These are phyloP conservation scores for Phytophthora podocarpi DNA, from an alignment of 352 stramenopile species.

Conservation along the genomic window DNA sequence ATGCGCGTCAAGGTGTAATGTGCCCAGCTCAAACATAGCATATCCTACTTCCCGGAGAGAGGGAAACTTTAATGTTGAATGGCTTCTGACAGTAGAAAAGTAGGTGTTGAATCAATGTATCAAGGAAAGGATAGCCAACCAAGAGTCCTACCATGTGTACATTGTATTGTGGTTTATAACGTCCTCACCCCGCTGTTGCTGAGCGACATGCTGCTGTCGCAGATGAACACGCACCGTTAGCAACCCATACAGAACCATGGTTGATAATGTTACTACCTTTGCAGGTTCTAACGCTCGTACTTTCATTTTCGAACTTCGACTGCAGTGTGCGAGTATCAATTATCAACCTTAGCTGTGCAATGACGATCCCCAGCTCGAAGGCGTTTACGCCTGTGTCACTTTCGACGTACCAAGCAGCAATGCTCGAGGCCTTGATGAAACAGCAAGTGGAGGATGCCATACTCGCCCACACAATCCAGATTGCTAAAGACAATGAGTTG, in stretches of 20 bases:
- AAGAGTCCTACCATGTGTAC: conserved; percentile 11
- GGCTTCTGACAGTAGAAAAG: no score
- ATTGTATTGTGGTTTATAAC: conserved; percentile 15
- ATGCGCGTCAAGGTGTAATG: no score
- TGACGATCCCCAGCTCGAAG: conserved; percentile 4
- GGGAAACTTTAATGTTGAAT: no score
- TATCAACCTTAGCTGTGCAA: conserved; percentile 23
- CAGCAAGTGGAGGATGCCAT: conserved; percentile 53
- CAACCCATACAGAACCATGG: neutral
- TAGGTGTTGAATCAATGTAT: no score
- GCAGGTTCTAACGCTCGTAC: neutral
- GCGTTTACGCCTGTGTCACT: conserved; percentile 41
- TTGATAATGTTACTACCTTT: neutral
- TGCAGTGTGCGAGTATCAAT: conserved; percentile 4
- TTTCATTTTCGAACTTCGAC: conserved; percentile 27
- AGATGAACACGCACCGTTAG: conserved; percentile 1
- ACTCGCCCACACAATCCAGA: conserved; percentile 29
- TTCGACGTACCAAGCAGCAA: conserved; percentile 20
- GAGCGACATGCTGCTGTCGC: conserved; percentile 14
- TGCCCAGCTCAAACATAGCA: no score
- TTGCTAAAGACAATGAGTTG: conserved; percentile 24
- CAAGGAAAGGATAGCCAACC: no score
- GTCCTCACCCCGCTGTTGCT: neutral
- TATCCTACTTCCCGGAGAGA: no score
- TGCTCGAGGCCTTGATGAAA: conserved; percentile 47